A percentile compares a stretch with the other conserved stretches of the same genome.
These are phyloP conservation scores for Sphagnum fallax DNA, from an alignment of 228 moss, liverwort and hornwort genomes.

Conservation along the genomic window DNA sequence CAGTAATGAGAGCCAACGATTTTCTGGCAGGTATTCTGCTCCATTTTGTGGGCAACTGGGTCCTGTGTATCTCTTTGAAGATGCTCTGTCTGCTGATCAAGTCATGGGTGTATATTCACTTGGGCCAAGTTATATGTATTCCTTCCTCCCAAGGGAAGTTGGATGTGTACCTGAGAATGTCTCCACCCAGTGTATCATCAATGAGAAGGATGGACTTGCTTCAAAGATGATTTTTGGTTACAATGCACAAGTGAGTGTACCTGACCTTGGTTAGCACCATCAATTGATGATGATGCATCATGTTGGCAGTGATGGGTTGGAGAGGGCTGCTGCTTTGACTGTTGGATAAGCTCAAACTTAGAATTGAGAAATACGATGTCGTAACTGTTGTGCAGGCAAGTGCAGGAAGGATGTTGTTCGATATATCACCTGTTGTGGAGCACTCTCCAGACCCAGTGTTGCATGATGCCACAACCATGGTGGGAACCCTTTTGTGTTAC, in stretches of 20 bases:
- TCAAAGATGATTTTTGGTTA: slow-evolving; percentile 76
- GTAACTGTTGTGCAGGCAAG: slow-evolving; percentile 47
- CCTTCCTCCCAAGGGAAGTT: slow-evolving; percentile 73
- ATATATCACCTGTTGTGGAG: slow-evolving; percentile 66
- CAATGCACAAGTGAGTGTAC: slow-evolving; percentile 58
- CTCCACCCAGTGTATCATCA: slow-evolving; percentile 58
- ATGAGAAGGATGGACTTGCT: slow-evolving; percentile 63
- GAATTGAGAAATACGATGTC: no score
- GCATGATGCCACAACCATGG: slow-evolving; percentile 61
- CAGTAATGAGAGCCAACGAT: slow-evolving; percentile 38
- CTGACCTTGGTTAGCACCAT: no score
- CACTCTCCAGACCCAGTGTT: slow-evolving; percentile 52
- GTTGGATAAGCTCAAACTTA: no score
- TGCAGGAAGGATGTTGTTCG: slow-evolving; percentile 61
- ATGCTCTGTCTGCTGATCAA: slow-evolving; percentile 68
- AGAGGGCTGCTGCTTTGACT: no score
- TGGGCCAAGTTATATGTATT: slow-evolving; percentile 76
- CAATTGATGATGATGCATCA: no score
- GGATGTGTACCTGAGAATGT: slow-evolving; percentile 72
- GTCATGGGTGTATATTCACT: slow-evolving; percentile 58
- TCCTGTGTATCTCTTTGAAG: slow-evolving; percentile 70
- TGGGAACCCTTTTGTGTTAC: slow-evolving; percentile 70
- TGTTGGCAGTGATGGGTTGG: no score
- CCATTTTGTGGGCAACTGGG: slow-evolving; percentile 78
- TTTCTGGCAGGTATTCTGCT: slow-evolving; percentile 34